Base-by-base conservation (phyloP, 2,329 filamentous ascomycete genomes). In the Triangularia verruculosa region DNA sequence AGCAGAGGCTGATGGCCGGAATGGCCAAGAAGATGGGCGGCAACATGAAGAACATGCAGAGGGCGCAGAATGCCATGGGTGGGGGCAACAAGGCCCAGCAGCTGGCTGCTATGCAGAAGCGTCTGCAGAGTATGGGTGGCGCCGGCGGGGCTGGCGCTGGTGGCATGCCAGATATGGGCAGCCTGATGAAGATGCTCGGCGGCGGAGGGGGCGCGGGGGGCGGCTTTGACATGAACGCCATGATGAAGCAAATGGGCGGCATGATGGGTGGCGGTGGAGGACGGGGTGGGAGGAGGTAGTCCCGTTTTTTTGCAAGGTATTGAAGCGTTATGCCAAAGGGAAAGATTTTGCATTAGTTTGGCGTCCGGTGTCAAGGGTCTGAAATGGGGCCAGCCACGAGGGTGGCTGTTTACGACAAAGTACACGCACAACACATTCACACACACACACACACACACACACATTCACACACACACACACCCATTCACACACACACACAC, bases 11-110 rank as follows among this genome's bases (percentile, higher is more conserved):
- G 91, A 99, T 99, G 95, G 91, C 92, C 0, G 92, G 92, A 64
- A 97, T 99, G 93, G 95, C 95, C 57, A 99, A 98, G 88, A 96
- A 96, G 81, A 96, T 99, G 87, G 94, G 95, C 63, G 93, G 93
- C 43, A 93, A 92, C 75, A 96, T 97, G 90, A 95, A 95, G 80
- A 96, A 97, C 75, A 96, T 98, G 89, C 92, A 97, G 76, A 88
- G 89, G 59, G 93, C 93, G 0, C 93, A 98, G 77, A 90, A 90
- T 61, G 92, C 91, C 67, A 92, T 97, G 88, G 91, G 89, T 27
- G 93, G 93, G 53, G 91, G 89, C 28, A 97, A 97, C 78, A 94
- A 95, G 77, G 86, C 92, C 30, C 92, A 97, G 75, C 94, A 98
- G 77, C 86, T 98, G 79, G 93, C 93, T 0, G 94, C 95, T 1